These are phyloP conservation scores for Ceratocystis diversiconidia DNA, from an alignment of 2,329 filamentous ascomycete genomes.

Conservation along the genomic window DNA sequence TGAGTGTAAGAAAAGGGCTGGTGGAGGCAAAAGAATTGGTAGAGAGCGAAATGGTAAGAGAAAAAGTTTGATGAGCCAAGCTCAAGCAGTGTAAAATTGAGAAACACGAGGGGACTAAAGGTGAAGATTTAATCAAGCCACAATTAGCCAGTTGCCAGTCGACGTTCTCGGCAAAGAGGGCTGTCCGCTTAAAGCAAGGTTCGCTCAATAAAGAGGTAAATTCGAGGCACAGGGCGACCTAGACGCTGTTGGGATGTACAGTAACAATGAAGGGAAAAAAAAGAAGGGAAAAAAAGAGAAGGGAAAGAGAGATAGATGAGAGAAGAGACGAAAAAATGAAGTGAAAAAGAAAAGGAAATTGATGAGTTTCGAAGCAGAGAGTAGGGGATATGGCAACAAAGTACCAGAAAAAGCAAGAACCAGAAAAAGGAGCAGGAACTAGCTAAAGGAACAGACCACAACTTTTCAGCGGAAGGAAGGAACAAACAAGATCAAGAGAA, in stretches of 20 bases:
- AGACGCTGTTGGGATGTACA: neutral
- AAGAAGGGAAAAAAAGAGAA: neutral
- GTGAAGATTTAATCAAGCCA: neutral
- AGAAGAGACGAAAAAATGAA: neutral
- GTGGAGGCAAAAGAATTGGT: slow-evolving; percentile 16
- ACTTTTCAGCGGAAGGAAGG: slow-evolving; percentile 15
- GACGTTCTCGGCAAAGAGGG: too few species aligned
- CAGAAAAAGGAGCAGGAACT: neutral
- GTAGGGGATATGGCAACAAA: neutral
- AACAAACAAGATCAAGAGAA: neutral
- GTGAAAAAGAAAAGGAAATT: neutral
- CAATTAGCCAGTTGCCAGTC: too few species aligned
- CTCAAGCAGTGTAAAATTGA: neutral
- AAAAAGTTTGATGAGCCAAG: too few species aligned
- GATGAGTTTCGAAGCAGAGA: neutral
- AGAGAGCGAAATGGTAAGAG: neutral
- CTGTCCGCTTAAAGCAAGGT: too few species aligned
- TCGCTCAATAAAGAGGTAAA: neutral
- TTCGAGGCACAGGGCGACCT: neutral
- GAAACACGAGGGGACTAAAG: neutral
- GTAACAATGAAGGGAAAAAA: neutral
- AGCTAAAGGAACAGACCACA: neutral
- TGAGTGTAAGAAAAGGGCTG: slow-evolving; percentile 14
- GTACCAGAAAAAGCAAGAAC: slow-evolving; percentile 3
- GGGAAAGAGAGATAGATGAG: neutral